Conservation (phyloP, 805 yeast genomes). For the Wickerhamomyces hampshirensis region DNA sequence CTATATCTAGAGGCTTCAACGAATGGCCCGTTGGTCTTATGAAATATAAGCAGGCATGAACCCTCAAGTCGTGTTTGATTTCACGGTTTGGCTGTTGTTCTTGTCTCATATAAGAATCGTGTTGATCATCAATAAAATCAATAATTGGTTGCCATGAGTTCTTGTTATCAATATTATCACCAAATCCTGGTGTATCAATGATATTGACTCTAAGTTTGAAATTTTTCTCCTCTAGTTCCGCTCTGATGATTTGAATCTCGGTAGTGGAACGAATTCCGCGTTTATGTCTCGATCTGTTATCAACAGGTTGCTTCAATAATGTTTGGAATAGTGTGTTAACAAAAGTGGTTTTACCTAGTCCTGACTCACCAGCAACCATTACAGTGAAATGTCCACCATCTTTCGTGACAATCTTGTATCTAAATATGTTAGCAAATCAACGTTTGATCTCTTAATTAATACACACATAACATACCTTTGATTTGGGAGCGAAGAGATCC, state of each 20-base stretch:
- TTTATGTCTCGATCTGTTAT: slow-evolving; percentile 38
- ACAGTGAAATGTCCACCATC: slow-evolving; percentile 73
- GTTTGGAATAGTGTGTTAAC: slow-evolving; percentile 82
- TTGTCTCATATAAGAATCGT: slow-evolving; percentile 81
- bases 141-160: slow-evolving; percentile 83
- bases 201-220: slow-evolving; percentile 73
- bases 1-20: slow-evolving; percentile 81
- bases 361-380: slow-evolving; percentile 90
- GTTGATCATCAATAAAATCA: slow-evolving; percentile 90
- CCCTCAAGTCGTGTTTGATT: slow-evolving; percentile 71
- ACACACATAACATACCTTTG: slow-evolving; percentile 23
- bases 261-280: slow-evolving; percentile 65
- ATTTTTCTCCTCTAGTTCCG: slow-evolving; percentile 80
- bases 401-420: slow-evolving; percentile 71
- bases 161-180: slow-evolving; percentile 81
- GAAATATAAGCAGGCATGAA: slow-evolving; percentile 86
- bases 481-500: slow-evolving; percentile 27
- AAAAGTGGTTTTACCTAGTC: slow-evolving; percentile 89
- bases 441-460: too few relatives aligned
- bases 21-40: slow-evolving; percentile 90
- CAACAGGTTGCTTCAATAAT: slow-evolving; percentile 50
- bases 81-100: slow-evolving; percentile 84
- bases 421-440: slow-evolving; percentile 23
- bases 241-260: slow-evolving; percentile 72
- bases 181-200: slow-evolving; percentile 92